Evolutionary conservation across 306 rosid species (phyloP).

Genomic region (Mucuna pruriens): DNA sequence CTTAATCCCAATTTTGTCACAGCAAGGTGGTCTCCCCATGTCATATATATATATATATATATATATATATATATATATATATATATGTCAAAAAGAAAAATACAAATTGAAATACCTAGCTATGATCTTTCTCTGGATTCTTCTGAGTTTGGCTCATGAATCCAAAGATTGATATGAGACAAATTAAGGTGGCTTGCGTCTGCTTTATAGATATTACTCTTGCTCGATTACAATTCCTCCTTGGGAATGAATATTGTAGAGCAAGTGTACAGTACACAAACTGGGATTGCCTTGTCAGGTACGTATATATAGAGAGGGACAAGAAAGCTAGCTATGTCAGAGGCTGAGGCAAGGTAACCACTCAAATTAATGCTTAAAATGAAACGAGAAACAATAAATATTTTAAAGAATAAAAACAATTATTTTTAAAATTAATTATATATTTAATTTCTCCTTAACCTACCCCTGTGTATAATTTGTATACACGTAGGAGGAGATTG

Average conservation of each 20-base stretch:
- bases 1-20: slow-evolving; percentile 79
- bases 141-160: neutral
- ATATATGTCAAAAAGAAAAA: neutral
- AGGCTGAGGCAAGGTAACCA: neutral
- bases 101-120: neutral
- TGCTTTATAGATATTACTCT: neutral
- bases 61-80: too few species aligned
- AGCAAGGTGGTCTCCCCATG: slow-evolving; percentile 95
- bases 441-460: too few species aligned
- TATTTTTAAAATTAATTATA: too few species aligned
- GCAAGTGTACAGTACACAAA: slow-evolving; percentile 32
- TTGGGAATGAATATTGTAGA: neutral
- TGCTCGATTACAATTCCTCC: neutral
- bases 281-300: slow-evolving; percentile 39
- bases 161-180: neutral
- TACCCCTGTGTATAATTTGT: neutral
- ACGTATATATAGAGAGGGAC: slow-evolving; percentile 31
- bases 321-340: neutral
- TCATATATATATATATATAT: neutral
- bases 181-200: neutral
- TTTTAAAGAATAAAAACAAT: too few species aligned
- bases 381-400: too few species aligned
- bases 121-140: neutral
- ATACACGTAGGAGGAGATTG: neutral
- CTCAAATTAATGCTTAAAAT: neutral